These are phyloP conservation scores for Alternaria sp. DNA, from an alignment of 2,329 filamentous ascomycete species.

Conservation along the genomic window DNA sequence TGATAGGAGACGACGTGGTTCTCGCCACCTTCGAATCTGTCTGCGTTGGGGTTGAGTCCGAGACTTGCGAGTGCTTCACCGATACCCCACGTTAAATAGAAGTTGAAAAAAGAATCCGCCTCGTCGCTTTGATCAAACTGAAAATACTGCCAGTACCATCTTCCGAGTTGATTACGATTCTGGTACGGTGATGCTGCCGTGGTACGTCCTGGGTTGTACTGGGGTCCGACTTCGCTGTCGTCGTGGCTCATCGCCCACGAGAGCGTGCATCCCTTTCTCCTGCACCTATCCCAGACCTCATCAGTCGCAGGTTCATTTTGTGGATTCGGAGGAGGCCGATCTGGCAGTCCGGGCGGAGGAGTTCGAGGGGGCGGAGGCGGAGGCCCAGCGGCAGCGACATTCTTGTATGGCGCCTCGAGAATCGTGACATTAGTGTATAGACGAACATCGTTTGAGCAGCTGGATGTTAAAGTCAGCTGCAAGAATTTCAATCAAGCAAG, in stretches of 20 bases:
- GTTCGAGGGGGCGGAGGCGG: not conserved
- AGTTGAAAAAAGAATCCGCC: constrained; percentile 10
- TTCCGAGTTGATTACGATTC: too few species aligned
- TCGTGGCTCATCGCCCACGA: constrained; percentile 16
- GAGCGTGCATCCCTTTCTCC: constrained; percentile 22
- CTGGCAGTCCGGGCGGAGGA: not conserved
- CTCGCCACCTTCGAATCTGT: constrained; percentile 11
- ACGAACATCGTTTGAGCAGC: not conserved
- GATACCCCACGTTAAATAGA: constrained; percentile 21
- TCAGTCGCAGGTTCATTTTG: constrained; percentile 6
- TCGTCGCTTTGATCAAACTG: not conserved
- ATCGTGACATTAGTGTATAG: not conserved
- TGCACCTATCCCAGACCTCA: constrained; percentile 14
- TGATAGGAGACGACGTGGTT: constrained; percentile 12
- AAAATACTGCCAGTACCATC: constrained; percentile 12
- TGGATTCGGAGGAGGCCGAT: not conserved
- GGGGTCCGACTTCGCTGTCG: constrained; percentile 15
- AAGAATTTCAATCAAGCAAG: not conserved
- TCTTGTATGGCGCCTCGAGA: not conserved
- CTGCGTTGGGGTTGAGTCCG: constrained; percentile 7
- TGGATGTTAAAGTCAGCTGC: not conserved
- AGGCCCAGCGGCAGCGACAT: not conserved
- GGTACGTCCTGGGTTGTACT: constrained; percentile 11
- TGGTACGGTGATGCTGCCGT: constrained; percentile 11
- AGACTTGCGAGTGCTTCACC: constrained; percentile 19